Evolutionary conservation across 768 basidiomycete species (phyloP), one percentile per base, ranked within the genome.

Genomic region (Mycena sanguinolenta): DNA sequence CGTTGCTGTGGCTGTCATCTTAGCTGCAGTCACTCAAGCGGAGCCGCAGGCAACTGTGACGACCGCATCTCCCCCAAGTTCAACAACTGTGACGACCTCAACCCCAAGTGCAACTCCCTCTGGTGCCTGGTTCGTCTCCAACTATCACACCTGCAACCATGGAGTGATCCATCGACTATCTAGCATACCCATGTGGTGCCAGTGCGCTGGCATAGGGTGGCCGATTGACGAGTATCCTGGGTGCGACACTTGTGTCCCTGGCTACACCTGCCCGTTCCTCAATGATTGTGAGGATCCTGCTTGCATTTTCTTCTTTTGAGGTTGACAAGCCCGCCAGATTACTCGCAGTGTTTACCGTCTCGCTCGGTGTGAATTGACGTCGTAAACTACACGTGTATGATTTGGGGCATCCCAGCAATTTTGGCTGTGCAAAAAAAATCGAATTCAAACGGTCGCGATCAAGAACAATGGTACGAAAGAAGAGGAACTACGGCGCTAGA

Each of bases 91-190:
- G 38, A 39, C 57, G 57, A 58, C 57, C 57, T 54, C 53, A 30
- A 54, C 30, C 53, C 36, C 57, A 39, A 58, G 57, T 39, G 57
- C 57, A 58, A 58, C 57, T 58, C 57, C 57, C 57, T 58, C 57
- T 58, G 57, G 57, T 58, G 57, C 57, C 57, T 58, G 57, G 57
- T 58, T 58, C 36, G 57, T 58, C n/a, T 23, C 36, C 57, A 58
- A 58, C 39, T 39, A 58, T 58, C n/a, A 58, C 12, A 58, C 57
- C 57, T 58, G 36, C 57, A 58, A 36, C 38, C 10, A 34, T 58
- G 23, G 57, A 58, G 57, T 58, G 36, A 58, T 58, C 57, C 36
- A 58, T 58, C 36, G 57, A 58, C 57, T 36, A 58, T 58, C 57
- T 58, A 58, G 57, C 57, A 58, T 58, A 58, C 57, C 57, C 36